These are phyloP conservation scores for Exophiala calicioides DNA, from an alignment of 2,329 filamentous ascomycete genomes.

Conservation along the genomic window DNA sequence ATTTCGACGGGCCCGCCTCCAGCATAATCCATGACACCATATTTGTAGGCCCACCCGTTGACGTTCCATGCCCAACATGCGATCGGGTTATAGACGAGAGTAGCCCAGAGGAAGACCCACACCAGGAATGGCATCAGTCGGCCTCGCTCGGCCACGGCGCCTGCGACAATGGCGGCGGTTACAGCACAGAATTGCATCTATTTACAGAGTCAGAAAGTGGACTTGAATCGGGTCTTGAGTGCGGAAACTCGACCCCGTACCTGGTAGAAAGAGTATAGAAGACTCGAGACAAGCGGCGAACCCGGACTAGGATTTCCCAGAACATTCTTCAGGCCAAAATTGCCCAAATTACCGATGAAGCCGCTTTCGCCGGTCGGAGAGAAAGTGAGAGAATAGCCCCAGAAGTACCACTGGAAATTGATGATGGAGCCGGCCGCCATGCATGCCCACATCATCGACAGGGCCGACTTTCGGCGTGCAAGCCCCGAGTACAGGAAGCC, in stretches of 20 bases:
- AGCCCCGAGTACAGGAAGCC: constrained; percentile 97
- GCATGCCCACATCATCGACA: constrained; percentile 95
- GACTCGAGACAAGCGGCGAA: constrained; percentile 81
- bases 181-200: constrained; percentile 97
- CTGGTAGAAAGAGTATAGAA: constrained; percentile 94
- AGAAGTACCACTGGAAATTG: constrained; percentile 99
- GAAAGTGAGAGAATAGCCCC: constrained; percentile 96
- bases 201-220: neutral
- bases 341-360: constrained; percentile 86
- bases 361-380: constrained; percentile 77
- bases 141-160: constrained; percentile 90
- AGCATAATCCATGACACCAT: constrained; percentile 93
- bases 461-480: constrained; percentile 93
- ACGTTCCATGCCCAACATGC: constrained; percentile 96
- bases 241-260: too few species aligned
- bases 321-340: constrained; percentile 86
- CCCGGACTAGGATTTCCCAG: constrained; percentile 83
- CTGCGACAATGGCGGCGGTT: constrained; percentile 86
- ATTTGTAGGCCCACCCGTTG: constrained; percentile 89
- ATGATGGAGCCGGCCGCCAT: constrained; percentile 92
- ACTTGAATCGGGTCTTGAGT: too few species aligned
- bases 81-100: constrained; percentile 93
- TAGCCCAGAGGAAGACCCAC: constrained; percentile 95
- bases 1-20: constrained; percentile 98
- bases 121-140: constrained; percentile 91